phyloP scores from a whole-genome alignment of 495 filamentous ascomycete species.

The Podospora pseudoanserina region DNA sequence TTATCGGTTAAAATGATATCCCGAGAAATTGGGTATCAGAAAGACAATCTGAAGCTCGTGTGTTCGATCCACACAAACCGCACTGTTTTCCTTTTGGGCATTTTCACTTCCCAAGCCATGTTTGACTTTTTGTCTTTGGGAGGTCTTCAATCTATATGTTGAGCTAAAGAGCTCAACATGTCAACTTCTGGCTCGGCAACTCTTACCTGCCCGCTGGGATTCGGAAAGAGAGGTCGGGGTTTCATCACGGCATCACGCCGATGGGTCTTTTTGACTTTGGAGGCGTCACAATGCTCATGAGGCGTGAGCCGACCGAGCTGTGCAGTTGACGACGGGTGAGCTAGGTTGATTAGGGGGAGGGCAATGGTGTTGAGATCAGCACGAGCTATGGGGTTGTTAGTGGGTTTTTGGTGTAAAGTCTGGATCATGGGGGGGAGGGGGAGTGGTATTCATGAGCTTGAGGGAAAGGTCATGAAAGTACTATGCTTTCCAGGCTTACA shows the following conservation, averaged over 20 bases:
- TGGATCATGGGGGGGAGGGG: neutral
- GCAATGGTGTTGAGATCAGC: neutral
- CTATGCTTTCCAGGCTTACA: no score
- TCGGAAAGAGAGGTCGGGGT: neutral
- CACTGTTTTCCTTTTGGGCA: no score
- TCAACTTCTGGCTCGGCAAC: neutral
- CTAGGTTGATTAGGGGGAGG: neutral
- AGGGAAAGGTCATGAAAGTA: neutral
- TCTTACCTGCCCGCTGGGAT: neutral
- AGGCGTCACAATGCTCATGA: neutral
- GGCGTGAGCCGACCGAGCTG: slow-evolving; percentile 1
- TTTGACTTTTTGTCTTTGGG: no score
- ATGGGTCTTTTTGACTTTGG: neutral
- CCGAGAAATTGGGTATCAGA: no score
- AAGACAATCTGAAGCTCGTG: no score
- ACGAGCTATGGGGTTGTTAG: neutral
- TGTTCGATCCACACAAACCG: no score
- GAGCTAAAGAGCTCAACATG: neutral
- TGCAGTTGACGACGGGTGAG: slow-evolving; percentile 2
- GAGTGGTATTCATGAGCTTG: neutral
- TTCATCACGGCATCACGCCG: neutral
- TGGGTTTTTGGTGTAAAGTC: neutral
- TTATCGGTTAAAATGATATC: no score
- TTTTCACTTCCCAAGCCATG: no score
- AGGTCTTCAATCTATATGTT: no score